These are phyloP conservation scores for Pestalotiopsis sp. DNA, from an alignment of 2,329 filamentous ascomycete species.

Conservation along the genomic window DNA sequence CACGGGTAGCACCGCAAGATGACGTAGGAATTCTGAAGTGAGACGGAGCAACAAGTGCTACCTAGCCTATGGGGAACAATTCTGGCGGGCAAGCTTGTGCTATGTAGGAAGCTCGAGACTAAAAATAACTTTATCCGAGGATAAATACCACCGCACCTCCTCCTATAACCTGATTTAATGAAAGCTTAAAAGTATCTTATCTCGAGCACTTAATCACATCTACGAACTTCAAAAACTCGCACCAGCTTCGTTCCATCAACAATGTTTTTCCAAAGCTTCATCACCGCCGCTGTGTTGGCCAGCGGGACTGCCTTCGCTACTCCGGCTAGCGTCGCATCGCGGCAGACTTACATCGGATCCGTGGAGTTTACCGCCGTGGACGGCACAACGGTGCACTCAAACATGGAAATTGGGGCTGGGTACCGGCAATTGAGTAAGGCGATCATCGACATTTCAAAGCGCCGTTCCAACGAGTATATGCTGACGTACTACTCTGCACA, in stretches of 20 bases:
- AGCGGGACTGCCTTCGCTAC: neutral
- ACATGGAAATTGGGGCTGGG: neutral
- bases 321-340: neutral
- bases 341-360: neutral
- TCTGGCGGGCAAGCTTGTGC: neutral
- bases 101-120: neutral
- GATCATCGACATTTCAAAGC: neutral
- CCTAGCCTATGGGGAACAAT: neutral
- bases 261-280: neutral
- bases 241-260: neutral
- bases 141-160: no score
- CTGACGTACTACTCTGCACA: neutral
- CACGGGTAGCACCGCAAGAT: neutral
- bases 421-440: neutral
- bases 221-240: neutral
- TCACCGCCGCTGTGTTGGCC: neutral
- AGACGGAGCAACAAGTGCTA: neutral
- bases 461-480: neutral
- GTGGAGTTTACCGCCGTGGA: neutral
- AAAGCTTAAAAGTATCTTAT: neutral
- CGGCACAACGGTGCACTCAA: neutral
- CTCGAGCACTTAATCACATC: neutral
- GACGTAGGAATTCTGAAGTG: neutral
- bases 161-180: neutral
- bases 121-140: no score